Evolutionary conservation across 345 rosid species (phyloP).

Genomic region (Eucalyptus marginata): DNA sequence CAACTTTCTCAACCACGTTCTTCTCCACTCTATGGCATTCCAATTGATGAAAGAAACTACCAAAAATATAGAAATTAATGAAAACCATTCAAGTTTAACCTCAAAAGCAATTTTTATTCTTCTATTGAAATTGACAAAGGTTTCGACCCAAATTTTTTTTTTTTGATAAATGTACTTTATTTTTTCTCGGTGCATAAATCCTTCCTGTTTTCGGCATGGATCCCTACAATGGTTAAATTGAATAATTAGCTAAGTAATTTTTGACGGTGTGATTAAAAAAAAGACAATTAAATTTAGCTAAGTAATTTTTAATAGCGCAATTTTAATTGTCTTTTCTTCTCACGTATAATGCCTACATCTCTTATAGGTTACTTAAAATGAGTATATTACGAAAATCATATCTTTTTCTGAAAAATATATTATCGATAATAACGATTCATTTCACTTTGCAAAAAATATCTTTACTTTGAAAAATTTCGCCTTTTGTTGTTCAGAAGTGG

Average conservation of each 20-base stretch:
- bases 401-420: neutral
- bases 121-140: too few relatives aligned
- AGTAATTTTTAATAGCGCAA: rapidly evolving
- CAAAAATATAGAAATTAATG: neutral
- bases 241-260: neutral
- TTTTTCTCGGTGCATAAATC: neutral
- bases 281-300: neutral
- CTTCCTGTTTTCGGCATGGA: rapidly evolving
- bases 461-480: neutral
- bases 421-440: rapidly evolving
- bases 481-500: neutral
- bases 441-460: neutral
- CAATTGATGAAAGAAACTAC: neutral
- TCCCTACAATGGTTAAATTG: neutral
- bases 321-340: neutral
- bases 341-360: neutral
- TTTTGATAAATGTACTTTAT: neutral
- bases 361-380: neutral
- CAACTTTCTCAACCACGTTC: neutral
- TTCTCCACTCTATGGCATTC: neutral
- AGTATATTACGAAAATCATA: neutral
- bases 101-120: neutral
- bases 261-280: neutral
- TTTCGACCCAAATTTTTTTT: too few relatives aligned
- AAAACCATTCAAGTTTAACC: neutral